A percentile compares a stretch with the other conserved stretches of the same genome.
These are phyloP conservation scores for Penicillium atrosanguineum DNA, from an alignment of 495 filamentous ascomycete genomes.

Conservation along the genomic window DNA sequence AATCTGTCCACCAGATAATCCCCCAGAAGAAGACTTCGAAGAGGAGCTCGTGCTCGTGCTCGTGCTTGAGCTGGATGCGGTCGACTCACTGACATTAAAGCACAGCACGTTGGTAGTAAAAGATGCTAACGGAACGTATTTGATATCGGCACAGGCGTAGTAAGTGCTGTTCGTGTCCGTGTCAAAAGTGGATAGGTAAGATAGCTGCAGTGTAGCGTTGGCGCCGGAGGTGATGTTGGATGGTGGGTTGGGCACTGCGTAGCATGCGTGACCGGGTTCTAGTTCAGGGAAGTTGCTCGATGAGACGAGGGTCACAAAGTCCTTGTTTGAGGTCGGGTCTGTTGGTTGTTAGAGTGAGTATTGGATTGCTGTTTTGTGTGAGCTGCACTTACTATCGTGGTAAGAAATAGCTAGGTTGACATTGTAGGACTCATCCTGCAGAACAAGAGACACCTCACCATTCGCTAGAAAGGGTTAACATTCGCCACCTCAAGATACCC, in stretches of 20 bases:
- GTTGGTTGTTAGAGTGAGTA: not conserved
- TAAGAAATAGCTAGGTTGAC: conserved; percentile 47
- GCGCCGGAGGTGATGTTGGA: conserved; percentile 33
- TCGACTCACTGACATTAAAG: conserved; percentile 47
- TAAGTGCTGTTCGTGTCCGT: conserved; percentile 45
- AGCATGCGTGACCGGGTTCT: conserved; percentile 50
- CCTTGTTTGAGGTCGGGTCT: conserved; percentile 41
- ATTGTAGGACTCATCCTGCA: conserved; percentile 46
- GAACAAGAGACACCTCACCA: conserved; percentile 33
- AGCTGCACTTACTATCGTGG: conserved; percentile 37
- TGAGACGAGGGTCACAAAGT: conserved; percentile 42
- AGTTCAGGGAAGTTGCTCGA: conserved; percentile 27
- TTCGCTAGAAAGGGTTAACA: conserved; percentile 20
- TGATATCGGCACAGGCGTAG: conserved; percentile 53
- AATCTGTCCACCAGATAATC: conserved; percentile 42
- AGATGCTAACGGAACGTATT: conserved; percentile 36
- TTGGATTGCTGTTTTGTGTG: conserved; percentile 3
- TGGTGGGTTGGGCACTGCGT: conserved; percentile 41
- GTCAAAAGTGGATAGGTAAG: conserved; percentile 46
- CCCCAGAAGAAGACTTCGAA: conserved; percentile 3
- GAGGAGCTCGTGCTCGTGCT: conserved; percentile 3
- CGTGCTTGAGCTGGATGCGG: conserved; percentile 1
- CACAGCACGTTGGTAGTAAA: conserved; percentile 44
- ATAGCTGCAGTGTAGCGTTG: conserved; percentile 53
- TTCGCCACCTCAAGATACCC: not conserved